A percentile compares a stretch with the other conserved stretches of the same genome.
These are phyloP conservation scores for Straminergon stramineum DNA, from an alignment of 225 moss, liverwort and hornwort species.

Conservation along the genomic window DNA sequence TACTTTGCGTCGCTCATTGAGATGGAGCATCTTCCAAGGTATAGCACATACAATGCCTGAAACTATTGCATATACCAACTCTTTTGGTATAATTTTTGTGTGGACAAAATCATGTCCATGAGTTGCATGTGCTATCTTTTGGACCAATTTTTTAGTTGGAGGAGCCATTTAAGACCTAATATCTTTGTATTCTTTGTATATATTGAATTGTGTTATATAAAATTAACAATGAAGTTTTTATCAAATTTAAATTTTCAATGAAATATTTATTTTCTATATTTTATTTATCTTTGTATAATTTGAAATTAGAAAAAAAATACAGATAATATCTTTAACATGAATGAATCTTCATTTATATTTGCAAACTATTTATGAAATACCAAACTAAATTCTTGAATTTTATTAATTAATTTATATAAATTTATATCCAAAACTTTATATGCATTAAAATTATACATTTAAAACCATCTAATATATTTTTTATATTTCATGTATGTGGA, in stretches of 20 bases:
- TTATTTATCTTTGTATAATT: no score
- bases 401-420: background rate
- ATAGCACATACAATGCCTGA: background rate
- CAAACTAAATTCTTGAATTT: background rate
- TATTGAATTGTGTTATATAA: background rate
- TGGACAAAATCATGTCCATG: slow-evolving; percentile 1
- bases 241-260: background rate
- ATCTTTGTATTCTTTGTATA: background rate
- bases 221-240: background rate
- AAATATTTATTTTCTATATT: no score
- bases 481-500: background rate
- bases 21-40: slow-evolving; percentile 39
- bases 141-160: background rate
- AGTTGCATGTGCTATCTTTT: background rate
- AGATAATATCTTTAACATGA: no score
- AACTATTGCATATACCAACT: background rate
- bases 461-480: background rate
- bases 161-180: background rate
- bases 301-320: background rate
- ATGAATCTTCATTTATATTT: no score
- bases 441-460: background rate
- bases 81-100: slow-evolving; percentile 13
- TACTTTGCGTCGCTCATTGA: slow-evolving; percentile 7
- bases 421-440: background rate
- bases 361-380: background rate